phyloP scores from a whole-genome alignment of 78 protist genomes.

The Tieghemostelium lacteum region DNA sequence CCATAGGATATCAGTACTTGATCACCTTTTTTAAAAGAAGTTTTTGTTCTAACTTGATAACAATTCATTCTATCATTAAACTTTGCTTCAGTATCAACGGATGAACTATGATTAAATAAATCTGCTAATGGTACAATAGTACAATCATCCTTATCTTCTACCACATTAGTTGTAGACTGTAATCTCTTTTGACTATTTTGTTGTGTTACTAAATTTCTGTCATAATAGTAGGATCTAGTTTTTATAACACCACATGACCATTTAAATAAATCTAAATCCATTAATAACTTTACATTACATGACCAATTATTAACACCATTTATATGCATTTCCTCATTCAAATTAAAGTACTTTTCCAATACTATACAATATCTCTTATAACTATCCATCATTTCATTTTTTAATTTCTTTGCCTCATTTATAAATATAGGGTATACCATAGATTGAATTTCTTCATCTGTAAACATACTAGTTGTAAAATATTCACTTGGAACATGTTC shows the following conservation, averaged over 20 bases:
- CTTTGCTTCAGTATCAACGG: constrained; percentile 8
- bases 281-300: not conserved
- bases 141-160: not conserved
- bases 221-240: constrained; percentile 58
- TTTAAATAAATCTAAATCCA: not conserved
- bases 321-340: not conserved
- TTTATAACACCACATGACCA: constrained; percentile 72
- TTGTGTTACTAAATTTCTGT: constrained; percentile 6
- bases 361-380: not conserved
- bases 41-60: constrained; percentile 54
- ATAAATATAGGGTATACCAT: constrained; percentile 22
- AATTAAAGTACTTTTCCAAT: not conserved
- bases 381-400: not conserved
- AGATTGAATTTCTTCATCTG: constrained; percentile 28
- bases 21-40: constrained; percentile 16
- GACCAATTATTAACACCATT: not conserved
- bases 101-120: constrained; percentile 40
- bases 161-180: not conserved
- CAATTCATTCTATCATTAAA: constrained; percentile 1
- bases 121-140: constrained; percentile 70
- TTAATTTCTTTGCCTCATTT: constrained; percentile 3
- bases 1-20: constrained; percentile 69
- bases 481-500: constrained; percentile 24
- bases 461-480: constrained; percentile 26
- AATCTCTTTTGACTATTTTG: not conserved